Evolutionary conservation across 768 basidiomycete genomes (phyloP).

Genomic region (Gautieria morchelliformis): DNA sequence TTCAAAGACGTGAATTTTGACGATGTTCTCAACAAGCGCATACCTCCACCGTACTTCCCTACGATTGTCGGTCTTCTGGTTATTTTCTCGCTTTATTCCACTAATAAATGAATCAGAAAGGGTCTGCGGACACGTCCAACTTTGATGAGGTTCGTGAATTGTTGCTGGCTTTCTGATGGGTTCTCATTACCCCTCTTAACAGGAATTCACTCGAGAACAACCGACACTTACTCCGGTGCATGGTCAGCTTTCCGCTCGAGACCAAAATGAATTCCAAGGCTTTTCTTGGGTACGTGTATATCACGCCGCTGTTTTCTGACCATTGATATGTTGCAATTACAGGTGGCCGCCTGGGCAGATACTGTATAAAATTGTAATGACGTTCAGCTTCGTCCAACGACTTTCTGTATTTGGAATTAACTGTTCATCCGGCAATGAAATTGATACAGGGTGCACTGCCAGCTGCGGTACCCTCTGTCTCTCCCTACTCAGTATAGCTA

Average conservation of each 20-base stretch:
- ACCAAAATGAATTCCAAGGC: slow-evolving; percentile 93
- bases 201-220: slow-evolving; percentile 94
- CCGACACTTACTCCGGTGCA: slow-evolving; percentile 97
- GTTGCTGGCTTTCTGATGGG: not conserved
- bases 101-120: slow-evolving; percentile 41
- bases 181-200: slow-evolving; percentile 64
- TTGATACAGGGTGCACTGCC: not conserved
- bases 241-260: slow-evolving; percentile 77
- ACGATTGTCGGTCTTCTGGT: slow-evolving; percentile 60
- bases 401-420: not conserved
- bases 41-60: slow-evolving; percentile 96
- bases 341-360: slow-evolving; percentile 1
- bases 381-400: not conserved
- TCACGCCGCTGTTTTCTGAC: not conserved
- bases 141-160: slow-evolving; percentile 20
- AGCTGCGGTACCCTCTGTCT: no score
- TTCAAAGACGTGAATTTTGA: slow-evolving; percentile 98
- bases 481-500: no score
- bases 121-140: slow-evolving; percentile 60
- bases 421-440: not conserved
- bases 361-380: not conserved
- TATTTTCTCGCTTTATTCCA: not conserved
- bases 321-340: not conserved
- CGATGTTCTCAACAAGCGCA: slow-evolving; percentile 93
- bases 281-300: slow-evolving; percentile 74